Evolutionary conservation across 176 grass and related monocot genomes (phyloP).

Genomic region (barley (Hordeum vulgare)): MorexV3_pseudomolecules_assembly NC_058519.1:544850081-544850580

Average conservation of each 20-base stretch:
- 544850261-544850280: slow-evolving; percentile 25
- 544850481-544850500: not conserved
- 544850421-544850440: slow-evolving; percentile 50
- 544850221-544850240: slow-evolving; percentile 86
- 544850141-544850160: slow-evolving; percentile 6
- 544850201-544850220: slow-evolving; percentile 77
- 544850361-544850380: slow-evolving; percentile 73
- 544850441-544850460: slow-evolving; percentile 10
- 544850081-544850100: not conserved
- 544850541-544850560: not conserved
- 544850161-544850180: slow-evolving; percentile 52
- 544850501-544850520: slow-evolving; percentile 1
- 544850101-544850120: not conserved
- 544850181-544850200: slow-evolving; percentile 72
- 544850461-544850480: not conserved
- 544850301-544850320: slow-evolving; percentile 14
- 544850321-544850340: slow-evolving; percentile 54
- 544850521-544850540: not conserved
- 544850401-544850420: slow-evolving; percentile 85
- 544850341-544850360: slow-evolving; percentile 66
- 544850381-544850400: slow-evolving; percentile 89
- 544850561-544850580: not conserved
- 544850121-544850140: not conserved
- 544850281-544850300: slow-evolving; percentile 13
- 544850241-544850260: slow-evolving; percentile 66